phyloP scores from a whole-genome alignment of 495 filamentous ascomycete genomes.

The Saxophila tyrrhenica region DNA sequence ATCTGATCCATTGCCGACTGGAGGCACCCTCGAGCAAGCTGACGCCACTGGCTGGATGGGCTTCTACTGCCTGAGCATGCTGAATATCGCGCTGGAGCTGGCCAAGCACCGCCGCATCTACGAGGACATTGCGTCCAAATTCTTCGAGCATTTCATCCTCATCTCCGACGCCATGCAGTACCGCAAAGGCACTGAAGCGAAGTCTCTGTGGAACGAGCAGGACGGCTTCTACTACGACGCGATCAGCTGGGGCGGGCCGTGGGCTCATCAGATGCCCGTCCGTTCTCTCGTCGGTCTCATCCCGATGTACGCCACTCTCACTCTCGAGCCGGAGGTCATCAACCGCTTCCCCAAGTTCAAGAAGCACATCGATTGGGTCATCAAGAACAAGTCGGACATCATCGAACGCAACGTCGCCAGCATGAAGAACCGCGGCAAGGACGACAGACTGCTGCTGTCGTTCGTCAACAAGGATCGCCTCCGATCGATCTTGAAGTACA shows the following conservation, averaged over 20 bases:
- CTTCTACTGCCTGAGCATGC: slow-evolving; percentile 88
- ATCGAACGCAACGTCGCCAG: slow-evolving; percentile 87
- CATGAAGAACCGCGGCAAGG: slow-evolving; percentile 79
- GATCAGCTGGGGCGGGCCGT: slow-evolving; percentile 87
- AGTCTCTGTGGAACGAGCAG: slow-evolving; percentile 87
- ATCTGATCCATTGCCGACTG: slow-evolving; percentile 90
- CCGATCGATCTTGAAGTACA: slow-evolving; percentile 71
- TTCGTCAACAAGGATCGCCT: slow-evolving; percentile 84
- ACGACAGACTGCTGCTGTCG: slow-evolving; percentile 69
- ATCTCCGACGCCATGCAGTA: slow-evolving; percentile 98
- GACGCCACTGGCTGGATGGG: slow-evolving; percentile 99
- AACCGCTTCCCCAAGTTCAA: slow-evolving; percentile 91
- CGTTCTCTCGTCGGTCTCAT: slow-evolving; percentile 87
- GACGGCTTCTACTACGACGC: slow-evolving; percentile 98
- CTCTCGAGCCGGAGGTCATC: slow-evolving; percentile 85
- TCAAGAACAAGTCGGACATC: slow-evolving; percentile 70
- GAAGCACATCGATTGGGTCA: slow-evolving; percentile 83
- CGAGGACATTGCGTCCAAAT: slow-evolving; percentile 96
- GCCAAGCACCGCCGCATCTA: slow-evolving; percentile 94
- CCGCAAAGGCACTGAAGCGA: slow-evolving; percentile 61
- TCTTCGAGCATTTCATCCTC: slow-evolving; percentile 96
- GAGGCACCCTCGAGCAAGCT: slow-evolving; percentile 85
- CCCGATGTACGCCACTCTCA: slow-evolving; percentile 81
- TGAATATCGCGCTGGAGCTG: slow-evolving; percentile 89
- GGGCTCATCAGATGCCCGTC: slow-evolving; percentile 83